Evolutionary conservation across 1,284 basidiomycete species (phyloP).

Genomic region (Leccinum insolens): DNA sequence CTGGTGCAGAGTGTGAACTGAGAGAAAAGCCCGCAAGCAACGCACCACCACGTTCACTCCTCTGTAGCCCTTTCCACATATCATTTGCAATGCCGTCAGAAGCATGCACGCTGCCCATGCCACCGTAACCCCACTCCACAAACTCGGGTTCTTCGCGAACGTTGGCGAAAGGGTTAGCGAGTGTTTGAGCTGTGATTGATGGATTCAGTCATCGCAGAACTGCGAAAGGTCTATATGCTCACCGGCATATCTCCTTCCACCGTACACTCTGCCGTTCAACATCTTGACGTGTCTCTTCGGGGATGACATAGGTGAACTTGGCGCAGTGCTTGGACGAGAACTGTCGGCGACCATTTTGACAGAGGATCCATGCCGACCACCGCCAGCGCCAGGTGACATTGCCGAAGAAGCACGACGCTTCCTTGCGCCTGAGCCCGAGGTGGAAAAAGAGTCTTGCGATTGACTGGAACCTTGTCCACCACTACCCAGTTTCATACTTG

Average conservation of each 20-base stretch:
- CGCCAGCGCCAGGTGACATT: constrained; percentile 31
- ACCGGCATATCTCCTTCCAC: constrained; percentile 46
- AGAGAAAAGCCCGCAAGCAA: constrained; percentile 21
- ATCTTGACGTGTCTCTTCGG: constrained; percentile 48
- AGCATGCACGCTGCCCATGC: constrained; percentile 71
- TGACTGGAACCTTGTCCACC: constrained; percentile 3
- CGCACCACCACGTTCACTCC: constrained; percentile 31
- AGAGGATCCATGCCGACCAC: constrained; percentile 28
- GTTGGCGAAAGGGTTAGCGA: constrained; percentile 53
- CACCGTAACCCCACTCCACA: constrained; percentile 85
- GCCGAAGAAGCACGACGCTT: constrained; percentile 29
- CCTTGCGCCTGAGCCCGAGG: constrained; percentile 34
- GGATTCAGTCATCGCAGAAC: background rate
- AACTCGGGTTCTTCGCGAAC: constrained; percentile 69
- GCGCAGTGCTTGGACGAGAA: constrained; percentile 21
- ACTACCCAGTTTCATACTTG: background rate
- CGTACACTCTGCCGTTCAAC: constrained; percentile 81
- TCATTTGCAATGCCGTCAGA: constrained; percentile 31
- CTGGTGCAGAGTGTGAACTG: background rate
- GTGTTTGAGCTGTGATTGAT: constrained; percentile 20
- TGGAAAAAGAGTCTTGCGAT: background rate
- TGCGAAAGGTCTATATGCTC: constrained; percentile 15
- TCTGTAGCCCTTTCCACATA: constrained; percentile 35
- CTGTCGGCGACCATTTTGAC: constrained; percentile 10
- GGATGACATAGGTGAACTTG: constrained; percentile 5